These are phyloP conservation scores for Juglanconis juglandina DNA, from an alignment of 2,329 filamentous ascomycete genomes.

Conservation along the genomic window DNA sequence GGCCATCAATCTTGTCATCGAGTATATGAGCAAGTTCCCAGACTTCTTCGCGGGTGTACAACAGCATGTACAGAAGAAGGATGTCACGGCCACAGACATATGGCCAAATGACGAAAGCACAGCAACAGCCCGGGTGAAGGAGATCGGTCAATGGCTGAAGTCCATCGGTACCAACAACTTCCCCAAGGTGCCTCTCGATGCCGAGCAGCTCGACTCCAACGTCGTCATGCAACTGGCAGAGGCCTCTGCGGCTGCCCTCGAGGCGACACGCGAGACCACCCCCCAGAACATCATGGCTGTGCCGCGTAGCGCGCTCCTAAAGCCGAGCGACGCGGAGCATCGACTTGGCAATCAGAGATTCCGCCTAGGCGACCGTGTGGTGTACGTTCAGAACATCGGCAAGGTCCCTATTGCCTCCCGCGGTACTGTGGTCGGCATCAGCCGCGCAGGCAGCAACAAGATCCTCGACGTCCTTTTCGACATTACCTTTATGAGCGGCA, in stretches of 20 bases:
- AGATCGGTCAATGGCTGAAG: constrained; percentile 92
- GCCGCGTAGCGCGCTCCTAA: constrained; percentile 81
- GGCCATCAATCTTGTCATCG: constrained; percentile 73
- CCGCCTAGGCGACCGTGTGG: constrained; percentile 80
- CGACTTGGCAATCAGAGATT: constrained; percentile 83
- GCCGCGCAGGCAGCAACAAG: constrained; percentile 75
- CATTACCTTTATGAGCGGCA: constrained; percentile 93
- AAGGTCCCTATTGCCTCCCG: constrained; percentile 90
- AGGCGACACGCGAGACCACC: neutral
- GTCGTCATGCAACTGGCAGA: constrained; percentile 77
- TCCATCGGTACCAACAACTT: constrained; percentile 86
- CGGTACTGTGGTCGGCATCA: constrained; percentile 93
- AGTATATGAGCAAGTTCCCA: constrained; percentile 92
- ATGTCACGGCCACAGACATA: constrained; percentile 80
- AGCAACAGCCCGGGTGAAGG: constrained; percentile 80
- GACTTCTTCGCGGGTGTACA: constrained; percentile 92
- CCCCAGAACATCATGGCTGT: constrained; percentile 60
- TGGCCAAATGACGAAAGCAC: constrained; percentile 65
- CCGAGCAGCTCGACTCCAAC: constrained; percentile 91
- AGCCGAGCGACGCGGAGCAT: constrained; percentile 94
- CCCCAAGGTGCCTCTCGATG: constrained; percentile 92
- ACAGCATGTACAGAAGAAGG: constrained; percentile 78
- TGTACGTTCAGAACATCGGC: constrained; percentile 88
- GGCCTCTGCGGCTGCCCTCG: constrained; percentile 63
- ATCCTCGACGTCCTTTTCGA: constrained; percentile 93